These are phyloP conservation scores for Pyricularia pennisetigena DNA, from an alignment of 2,329 filamentous ascomycete species.

Conservation along the genomic window DNA sequence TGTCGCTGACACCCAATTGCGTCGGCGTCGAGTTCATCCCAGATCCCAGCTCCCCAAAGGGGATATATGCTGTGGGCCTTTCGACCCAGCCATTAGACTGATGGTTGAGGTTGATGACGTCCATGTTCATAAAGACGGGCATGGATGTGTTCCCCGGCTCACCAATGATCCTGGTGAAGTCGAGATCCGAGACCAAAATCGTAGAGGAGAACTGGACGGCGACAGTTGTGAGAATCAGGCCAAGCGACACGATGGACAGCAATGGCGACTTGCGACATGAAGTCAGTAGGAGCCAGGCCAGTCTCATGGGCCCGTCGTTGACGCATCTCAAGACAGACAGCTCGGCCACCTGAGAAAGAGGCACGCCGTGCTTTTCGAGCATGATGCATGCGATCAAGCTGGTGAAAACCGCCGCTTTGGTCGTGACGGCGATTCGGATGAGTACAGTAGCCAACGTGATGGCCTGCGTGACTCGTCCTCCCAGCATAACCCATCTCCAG, in stretches of 20 bases:
- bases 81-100: conserved; percentile 7
- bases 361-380: conserved; percentile 14
- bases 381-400: conserved; percentile 14
- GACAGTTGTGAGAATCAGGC: conserved; percentile 9
- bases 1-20: conserved; percentile 11
- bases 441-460: conserved; percentile 13
- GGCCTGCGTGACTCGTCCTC: conserved; percentile 10
- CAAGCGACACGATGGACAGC: conserved; percentile 8
- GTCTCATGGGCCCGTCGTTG: conserved; percentile 13
- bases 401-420: conserved; percentile 13
- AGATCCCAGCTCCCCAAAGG: conserved; percentile 10
- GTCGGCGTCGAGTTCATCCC: conserved; percentile 4
- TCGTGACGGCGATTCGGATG: conserved; percentile 10
- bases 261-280: conserved; percentile 6
- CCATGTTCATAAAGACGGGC: conserved; percentile 8
- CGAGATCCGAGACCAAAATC: conserved; percentile 12
- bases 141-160: conserved; percentile 7
- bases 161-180: conserved; percentile 7
- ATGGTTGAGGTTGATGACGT: conserved; percentile 6
- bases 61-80: conserved; percentile 9
- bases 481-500: conserved; percentile 14
- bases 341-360: conserved; percentile 13
- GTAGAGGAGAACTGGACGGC: conserved; percentile 13
- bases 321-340: conserved; percentile 13
- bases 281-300: conserved; percentile 11